A percentile compares a stretch with the other conserved stretches of the same genome.
Conservation (phyloP, 2,329 filamentous ascomycete genomes). For the Exophiala aquamarina region DNA sequence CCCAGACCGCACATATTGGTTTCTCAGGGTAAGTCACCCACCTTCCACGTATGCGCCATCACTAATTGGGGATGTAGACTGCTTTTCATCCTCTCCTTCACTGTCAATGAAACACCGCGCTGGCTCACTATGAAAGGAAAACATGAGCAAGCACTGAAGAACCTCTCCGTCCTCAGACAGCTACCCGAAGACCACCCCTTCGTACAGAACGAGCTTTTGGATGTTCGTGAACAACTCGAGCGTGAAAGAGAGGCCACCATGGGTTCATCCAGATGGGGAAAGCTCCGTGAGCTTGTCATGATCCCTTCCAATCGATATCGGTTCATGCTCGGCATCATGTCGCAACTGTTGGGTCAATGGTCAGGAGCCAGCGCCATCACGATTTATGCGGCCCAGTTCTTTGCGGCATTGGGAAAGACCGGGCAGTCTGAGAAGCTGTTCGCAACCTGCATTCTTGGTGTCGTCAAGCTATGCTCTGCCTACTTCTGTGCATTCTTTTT, state of each 20-base stretch:
- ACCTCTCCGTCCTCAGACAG: constrained; percentile 38
- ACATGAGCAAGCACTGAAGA: not conserved
- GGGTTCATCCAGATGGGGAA: constrained; percentile 13
- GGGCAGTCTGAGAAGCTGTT: constrained; percentile 19
- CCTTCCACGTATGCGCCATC: too few relatives aligned
- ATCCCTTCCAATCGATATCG: constrained; percentile 69
- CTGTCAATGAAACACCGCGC: not conserved
- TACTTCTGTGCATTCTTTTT: constrained; percentile 21
- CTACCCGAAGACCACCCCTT: constrained; percentile 43
- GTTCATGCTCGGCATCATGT: constrained; percentile 65
- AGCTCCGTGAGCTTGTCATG: constrained; percentile 33
- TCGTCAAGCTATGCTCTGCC: constrained; percentile 19
- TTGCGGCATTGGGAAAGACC: constrained; percentile 15
- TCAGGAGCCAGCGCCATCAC: constrained; percentile 58
- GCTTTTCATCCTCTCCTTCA: not conserved
- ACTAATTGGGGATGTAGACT: not conserved
- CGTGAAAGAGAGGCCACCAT: constrained; percentile 49
- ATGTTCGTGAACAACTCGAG: constrained; percentile 39
- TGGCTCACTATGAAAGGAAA: not conserved
- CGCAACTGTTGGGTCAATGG: constrained; percentile 73
- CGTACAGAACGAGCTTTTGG: constrained; percentile 39
- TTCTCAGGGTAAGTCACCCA: too few relatives aligned
- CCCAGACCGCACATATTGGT: too few relatives aligned
- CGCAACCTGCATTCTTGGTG: constrained; percentile 20
- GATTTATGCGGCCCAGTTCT: constrained; percentile 22